Percentiles rank a stretch among this genome's conserved stretches.
Conservation (phyloP, 495 filamentous ascomycete species). For the Glonium stellatum region DNA sequence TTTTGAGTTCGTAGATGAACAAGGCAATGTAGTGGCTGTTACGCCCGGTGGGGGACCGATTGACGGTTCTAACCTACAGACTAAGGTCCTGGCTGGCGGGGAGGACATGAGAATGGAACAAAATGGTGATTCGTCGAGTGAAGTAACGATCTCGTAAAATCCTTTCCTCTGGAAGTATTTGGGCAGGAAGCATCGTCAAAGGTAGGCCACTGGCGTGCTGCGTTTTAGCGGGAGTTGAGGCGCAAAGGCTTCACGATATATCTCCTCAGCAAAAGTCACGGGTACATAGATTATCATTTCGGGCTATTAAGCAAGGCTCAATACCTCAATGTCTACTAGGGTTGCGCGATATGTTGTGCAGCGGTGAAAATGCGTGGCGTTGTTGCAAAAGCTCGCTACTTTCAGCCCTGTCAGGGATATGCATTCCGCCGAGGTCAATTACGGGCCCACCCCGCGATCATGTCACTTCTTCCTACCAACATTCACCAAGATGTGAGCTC, state of each 20-base stretch:
- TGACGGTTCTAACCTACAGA: slow-evolving; percentile 49
- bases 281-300: neutral
- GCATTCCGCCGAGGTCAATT: neutral
- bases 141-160: slow-evolving; percentile 15
- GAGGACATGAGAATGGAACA: slow-evolving; percentile 47
- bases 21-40: slow-evolving; percentile 75
- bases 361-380: neutral
- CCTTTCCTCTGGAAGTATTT: neutral
- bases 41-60: slow-evolving; percentile 64
- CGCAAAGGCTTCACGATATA: neutral
- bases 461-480: neutral
- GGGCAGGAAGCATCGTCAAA: neutral
- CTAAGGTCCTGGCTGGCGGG: slow-evolving; percentile 70
- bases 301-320: neutral
- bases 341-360: neutral
- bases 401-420: neutral
- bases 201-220: neutral
- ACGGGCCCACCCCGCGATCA: neutral
- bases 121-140: slow-evolving; percentile 26
- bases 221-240: slow-evolving; percentile 1
- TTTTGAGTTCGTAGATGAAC: slow-evolving; percentile 97
- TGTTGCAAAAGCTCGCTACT: neutral
- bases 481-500: slow-evolving; percentile 1
- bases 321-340: neutral
- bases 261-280: neutral